Base-by-base conservation (phyloP, 1,284 basidiomycete species). In the Trichosporon sp. region DNA sequence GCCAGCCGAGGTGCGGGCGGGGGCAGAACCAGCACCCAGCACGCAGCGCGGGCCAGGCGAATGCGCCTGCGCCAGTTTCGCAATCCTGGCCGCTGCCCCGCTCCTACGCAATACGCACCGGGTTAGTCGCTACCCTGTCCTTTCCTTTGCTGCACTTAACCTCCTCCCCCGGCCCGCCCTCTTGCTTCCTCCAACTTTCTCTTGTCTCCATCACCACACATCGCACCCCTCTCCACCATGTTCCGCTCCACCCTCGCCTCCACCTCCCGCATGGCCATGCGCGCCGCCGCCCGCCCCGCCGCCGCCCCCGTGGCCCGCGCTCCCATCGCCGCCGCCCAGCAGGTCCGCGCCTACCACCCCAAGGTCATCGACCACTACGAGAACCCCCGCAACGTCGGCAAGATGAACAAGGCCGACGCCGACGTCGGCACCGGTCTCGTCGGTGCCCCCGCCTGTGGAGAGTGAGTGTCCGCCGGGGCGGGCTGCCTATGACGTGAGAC, bases 291-390 rank as follows among this genome's bases (percentile, higher is more conserved):
- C 3, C 70, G 76, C 44, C 76, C 75, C 11, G 62, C 71, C 47
- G 64, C 74, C n/a, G 70, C 69, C 21, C 35, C 44, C 44, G 64
- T 69, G 65, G 68, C 70, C 5, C 63, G 72, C n/a, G 68, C 72
- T 23, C 64, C 70, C 60, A 70, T 73, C 58, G 58, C 71, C 18
- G 31, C 69, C 12, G 68, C 62, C 15, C 72, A 74, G 73, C 44
- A 47, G 44, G 21, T n/a, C 53, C 88, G 93, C 76, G 86, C 85
- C 3, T 96, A 96, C 82, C 93, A 96, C 80, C 92, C 93, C 81
- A 95, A 95, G 80, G 93, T 96, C 71, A 95, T 96, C 75, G 92
- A 93, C 66, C 95, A 97, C 85, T 98, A 97, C 83, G 93, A 96
- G 86, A 89, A 88, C 84, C 95, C 95, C 74, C 89, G 91, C 86